Percentiles rank a stretch among this genome's conserved stretches.
Conservation (phyloP, 768 basidiomycete genomes). For the Lactarius deliciosus region DNA sequence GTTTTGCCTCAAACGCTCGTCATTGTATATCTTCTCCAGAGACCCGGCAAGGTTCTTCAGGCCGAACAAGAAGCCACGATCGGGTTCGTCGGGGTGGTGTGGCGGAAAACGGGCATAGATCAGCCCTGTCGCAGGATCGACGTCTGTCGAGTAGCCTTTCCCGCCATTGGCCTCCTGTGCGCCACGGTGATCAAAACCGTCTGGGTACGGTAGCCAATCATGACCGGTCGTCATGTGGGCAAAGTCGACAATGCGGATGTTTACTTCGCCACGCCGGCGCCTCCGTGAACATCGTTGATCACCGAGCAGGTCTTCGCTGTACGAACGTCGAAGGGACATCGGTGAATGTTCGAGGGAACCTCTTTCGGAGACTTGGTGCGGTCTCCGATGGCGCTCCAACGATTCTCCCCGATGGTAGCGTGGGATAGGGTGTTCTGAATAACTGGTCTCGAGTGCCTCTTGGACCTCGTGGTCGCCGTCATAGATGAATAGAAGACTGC, state of each 20-base stretch:
- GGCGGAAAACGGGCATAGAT: constrained; percentile 94
- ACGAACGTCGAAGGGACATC: constrained; percentile 59
- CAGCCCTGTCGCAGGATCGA: constrained; percentile 79
- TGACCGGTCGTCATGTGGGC: constrained; percentile 96
- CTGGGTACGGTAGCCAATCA: constrained; percentile 77
- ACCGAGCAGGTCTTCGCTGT: constrained; percentile 75
- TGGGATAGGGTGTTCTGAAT: constrained; percentile 61
- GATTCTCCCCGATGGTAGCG: constrained; percentile 78
- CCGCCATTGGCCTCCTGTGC: constrained; percentile 51
- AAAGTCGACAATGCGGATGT: constrained; percentile 96
- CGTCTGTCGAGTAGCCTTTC: constrained; percentile 78
- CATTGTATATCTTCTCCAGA: constrained; percentile 84
- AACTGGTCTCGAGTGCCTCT: constrained; percentile 62
- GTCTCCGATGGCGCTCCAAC: constrained; percentile 50
- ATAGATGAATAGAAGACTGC: constrained; percentile 94
- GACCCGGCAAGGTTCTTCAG: constrained; percentile 76
- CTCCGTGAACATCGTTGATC: constrained; percentile 62
- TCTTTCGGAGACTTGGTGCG: constrained; percentile 21
- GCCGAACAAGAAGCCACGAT: constrained; percentile 92
- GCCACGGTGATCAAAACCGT: constrained; percentile 41
- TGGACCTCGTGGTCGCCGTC: constrained; percentile 92
- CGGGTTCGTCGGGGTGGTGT: constrained; percentile 83
- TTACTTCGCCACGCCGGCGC: constrained; percentile 85
- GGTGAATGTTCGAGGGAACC: constrained; percentile 9
- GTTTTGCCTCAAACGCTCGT: constrained; percentile 71